These are phyloP conservation scores for Coleophoma eucalyptorum DNA, from an alignment of 2,329 filamentous ascomycete genomes.

Conservation along the genomic window DNA sequence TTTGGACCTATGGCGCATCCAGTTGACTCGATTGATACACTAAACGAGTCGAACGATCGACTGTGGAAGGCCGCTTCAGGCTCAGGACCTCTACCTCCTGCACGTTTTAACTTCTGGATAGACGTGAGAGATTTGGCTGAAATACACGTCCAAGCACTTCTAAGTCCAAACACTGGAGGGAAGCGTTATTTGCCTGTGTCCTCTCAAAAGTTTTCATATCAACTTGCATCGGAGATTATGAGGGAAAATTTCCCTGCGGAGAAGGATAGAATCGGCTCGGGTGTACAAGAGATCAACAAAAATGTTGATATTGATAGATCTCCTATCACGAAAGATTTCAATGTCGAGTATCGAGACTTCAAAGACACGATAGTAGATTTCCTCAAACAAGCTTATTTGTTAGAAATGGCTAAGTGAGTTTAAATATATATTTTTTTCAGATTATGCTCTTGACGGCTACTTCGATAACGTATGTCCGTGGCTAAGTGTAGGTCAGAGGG, in stretches of 20 bases:
- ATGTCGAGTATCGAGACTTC: conserved; percentile 51
- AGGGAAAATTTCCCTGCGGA: conserved; percentile 29
- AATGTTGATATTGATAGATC: conserved; percentile 35
- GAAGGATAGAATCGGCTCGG: conserved; percentile 24
- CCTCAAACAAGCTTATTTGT: conserved; percentile 31
- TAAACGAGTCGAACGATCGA: conserved; percentile 70
- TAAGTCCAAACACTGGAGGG: conserved; percentile 50
- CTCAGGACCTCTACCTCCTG: conserved; percentile 40
- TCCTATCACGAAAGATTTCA: conserved; percentile 44
- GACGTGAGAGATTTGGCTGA: conserved; percentile 56
- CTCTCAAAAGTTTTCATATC: conserved; percentile 42
- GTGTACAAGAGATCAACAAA: conserved; percentile 29
- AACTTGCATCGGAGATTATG: conserved; percentile 38
- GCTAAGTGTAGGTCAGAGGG: too few species aligned
- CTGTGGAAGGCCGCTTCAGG: conserved; percentile 61
- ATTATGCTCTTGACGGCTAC: too few species aligned
- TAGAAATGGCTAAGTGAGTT: not conserved
- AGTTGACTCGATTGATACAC: conserved; percentile 51
- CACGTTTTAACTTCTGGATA: conserved; percentile 47
- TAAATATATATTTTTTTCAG: too few species aligned
- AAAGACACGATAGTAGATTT: conserved; percentile 55
- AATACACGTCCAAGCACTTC: conserved; percentile 54
- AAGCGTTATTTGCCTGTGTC: conserved; percentile 54
- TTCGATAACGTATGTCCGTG: too few species aligned
- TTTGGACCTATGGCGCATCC: conserved; percentile 59